Evolutionary conservation across 1,284 basidiomycete genomes (phyloP).

Genomic region (Sanghuangporus baumii): DNA sequence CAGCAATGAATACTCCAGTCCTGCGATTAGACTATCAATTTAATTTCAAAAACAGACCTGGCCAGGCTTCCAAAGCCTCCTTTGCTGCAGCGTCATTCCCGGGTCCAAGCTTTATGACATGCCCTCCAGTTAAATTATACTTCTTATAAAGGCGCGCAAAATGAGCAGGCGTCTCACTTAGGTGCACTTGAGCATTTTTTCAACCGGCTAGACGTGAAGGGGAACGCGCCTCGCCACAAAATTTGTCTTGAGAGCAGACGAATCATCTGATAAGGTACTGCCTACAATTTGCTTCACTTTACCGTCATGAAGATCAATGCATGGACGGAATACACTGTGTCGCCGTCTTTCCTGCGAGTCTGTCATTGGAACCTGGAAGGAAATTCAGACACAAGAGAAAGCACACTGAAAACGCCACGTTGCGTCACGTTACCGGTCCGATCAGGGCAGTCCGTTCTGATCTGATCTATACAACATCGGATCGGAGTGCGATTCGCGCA

Average conservation of each 20-base stretch:
- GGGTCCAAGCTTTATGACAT: conserved; percentile 95
- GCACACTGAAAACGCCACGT: too few relatives aligned
- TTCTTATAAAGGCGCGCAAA: conserved; percentile 79
- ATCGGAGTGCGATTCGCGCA: too few relatives aligned
- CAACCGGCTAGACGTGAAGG: not conserved
- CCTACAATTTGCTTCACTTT: conserved; percentile 99
- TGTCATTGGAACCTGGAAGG: not conserved
- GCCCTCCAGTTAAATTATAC: conserved; percentile 76
- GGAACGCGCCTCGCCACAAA: conserved; percentile 76
- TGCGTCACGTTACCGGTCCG: too few relatives aligned
- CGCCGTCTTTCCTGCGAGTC: not conserved
- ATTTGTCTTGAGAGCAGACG: conserved; percentile 78
- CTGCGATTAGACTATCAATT: not conserved
- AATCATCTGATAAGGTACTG: conserved; percentile 74
- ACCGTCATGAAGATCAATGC: conserved; percentile 94
- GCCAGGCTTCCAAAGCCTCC: conserved; percentile 82
- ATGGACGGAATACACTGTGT: conserved; percentile 72
- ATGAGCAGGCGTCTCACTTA: conserved; percentile 73
- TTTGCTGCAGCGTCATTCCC: conserved; percentile 85
- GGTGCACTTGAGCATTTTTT: conserved; percentile 5
- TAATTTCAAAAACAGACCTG: conserved; percentile 37
- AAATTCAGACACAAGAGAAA: too few relatives aligned
- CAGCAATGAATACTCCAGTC: not conserved
- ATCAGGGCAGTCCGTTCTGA: too few relatives aligned
- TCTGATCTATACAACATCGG: too few relatives aligned